phyloP scores from a whole-genome alignment of 2,329 filamentous ascomycete species.

The Clarireedia monteithiana region DNA sequence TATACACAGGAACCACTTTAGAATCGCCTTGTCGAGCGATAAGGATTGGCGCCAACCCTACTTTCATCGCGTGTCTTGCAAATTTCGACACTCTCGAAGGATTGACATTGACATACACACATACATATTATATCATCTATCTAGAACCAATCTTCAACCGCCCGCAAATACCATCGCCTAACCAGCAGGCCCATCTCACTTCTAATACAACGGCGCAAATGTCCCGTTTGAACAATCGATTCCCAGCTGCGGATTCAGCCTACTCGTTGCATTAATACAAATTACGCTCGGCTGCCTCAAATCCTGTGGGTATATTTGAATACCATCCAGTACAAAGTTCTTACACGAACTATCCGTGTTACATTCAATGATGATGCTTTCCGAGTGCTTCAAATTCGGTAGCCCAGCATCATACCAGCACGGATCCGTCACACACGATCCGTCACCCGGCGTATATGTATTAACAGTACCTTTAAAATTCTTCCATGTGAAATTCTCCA shows the following conservation, averaged over 20 bases:
- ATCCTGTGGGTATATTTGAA: conserved; percentile 30
- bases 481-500: conserved; percentile 36
- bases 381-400: conserved; percentile 32
- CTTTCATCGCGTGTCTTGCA: too few relatives aligned
- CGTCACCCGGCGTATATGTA: conserved; percentile 35
- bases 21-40: too few relatives aligned
- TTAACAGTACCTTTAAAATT: conserved; percentile 37
- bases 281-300: conserved; percentile 25
- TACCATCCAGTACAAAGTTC: conserved; percentile 29
- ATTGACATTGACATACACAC: too few relatives aligned
- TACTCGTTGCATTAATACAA: conserved; percentile 31
- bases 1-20: too few relatives aligned
- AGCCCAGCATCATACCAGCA: conserved; percentile 38
- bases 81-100: too few relatives aligned
- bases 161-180: neutral
- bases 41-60: too few relatives aligned
- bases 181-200: neutral
- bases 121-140: too few relatives aligned
- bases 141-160: neutral
- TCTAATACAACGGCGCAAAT: conserved; percentile 13
- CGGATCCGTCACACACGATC: conserved; percentile 34
- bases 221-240: conserved; percentile 32
- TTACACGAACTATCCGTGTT: conserved; percentile 34
- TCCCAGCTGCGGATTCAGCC: conserved; percentile 30
- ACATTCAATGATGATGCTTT: conserved; percentile 36